These are phyloP conservation scores for Cucumis variabilis DNA, from an alignment of 331 rosid genomes.

Conservation along the genomic window DNA sequence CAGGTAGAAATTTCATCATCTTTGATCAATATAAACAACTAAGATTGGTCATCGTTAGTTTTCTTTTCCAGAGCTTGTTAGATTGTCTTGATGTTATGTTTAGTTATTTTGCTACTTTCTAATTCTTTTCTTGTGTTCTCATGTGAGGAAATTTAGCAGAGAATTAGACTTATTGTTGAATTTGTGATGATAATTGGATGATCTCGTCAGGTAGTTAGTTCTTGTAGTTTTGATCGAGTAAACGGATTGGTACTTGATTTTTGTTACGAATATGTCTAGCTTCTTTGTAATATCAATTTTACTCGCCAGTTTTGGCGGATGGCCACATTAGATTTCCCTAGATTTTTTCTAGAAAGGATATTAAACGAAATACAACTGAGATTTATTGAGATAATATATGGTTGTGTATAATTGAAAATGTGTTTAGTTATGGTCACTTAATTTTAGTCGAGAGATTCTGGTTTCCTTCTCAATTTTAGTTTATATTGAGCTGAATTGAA, in stretches of 20 bases:
- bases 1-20: not conserved
- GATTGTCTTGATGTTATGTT: not conserved
- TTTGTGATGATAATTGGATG: constrained; percentile 11
- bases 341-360: not conserved
- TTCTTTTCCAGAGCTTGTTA: not conserved
- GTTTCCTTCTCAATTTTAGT: not conserved
- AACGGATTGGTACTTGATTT: not conserved
- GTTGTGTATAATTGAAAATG: not conserved
- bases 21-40: not conserved
- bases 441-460: not conserved
- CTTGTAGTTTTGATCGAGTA: not conserved
- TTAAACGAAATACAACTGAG: not conserved
- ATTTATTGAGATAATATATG: not conserved
- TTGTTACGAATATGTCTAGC: no score
- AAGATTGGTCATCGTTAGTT: not conserved
- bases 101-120: not conserved
- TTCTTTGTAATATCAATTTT: constrained; percentile 7
- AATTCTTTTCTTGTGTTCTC: not conserved
- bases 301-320: constrained; percentile 8
- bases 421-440: not conserved
- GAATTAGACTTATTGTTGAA: not conserved
- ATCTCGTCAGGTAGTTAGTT: constrained; percentile 1
- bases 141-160: not conserved
- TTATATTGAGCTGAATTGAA: constrained; percentile 1
- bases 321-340: not conserved